Evolutionary conservation across 2,329 filamentous ascomycete species (phyloP), one percentile per base, ranked within the genome.

Genomic region (Trichothecium sympodiale): DNA sequence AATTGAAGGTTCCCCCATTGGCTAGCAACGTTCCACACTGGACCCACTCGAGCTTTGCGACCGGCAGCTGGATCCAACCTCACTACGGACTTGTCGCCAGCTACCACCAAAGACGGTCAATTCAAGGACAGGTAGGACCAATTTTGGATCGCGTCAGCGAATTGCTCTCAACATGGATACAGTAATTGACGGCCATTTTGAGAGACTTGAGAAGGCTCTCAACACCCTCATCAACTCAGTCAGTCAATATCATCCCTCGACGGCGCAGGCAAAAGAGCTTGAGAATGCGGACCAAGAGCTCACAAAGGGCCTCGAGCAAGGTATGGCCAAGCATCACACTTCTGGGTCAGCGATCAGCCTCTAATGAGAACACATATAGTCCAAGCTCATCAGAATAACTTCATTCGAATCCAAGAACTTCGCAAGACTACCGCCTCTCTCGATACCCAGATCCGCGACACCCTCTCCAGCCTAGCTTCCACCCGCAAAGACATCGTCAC

Each of bases 161-260:
- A n/a, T n/a, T n/a, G n/a, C n/a, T n/a, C n/a, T n/a, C 17, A 8
- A 5, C 8, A 83, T 83, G 79, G 73, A 83, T 44, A 67, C 67
- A 32, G 60, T 69, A 33, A 66, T 83, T 6, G 74, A 81, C 43
- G 53, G 50, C 31, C 74, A 71, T 47, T 80, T 83, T 41, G 74
- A 80, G 51, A 72, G 75, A 33, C 63, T 83, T 20, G 79, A 83
- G 47, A 74, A 71, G 48, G 74, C 77, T 1, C 64, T 93, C 15
- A 69, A 72, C 10, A 75, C 65, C 18, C 65, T 93, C 25, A 79
- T 87, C 46, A 82, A 87, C 53, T 88, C 83, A 1, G 81, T 93
- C 42, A 71, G 83, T 5, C 83, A 85, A 44, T 89, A 88, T 59
- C 85, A 87, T 49, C 84, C 85, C 1, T 83, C 80, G 6, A 63